Base-by-base conservation (phyloP, 2,329 filamentous ascomycete species). In the Talaromyces sp. region DNA sequence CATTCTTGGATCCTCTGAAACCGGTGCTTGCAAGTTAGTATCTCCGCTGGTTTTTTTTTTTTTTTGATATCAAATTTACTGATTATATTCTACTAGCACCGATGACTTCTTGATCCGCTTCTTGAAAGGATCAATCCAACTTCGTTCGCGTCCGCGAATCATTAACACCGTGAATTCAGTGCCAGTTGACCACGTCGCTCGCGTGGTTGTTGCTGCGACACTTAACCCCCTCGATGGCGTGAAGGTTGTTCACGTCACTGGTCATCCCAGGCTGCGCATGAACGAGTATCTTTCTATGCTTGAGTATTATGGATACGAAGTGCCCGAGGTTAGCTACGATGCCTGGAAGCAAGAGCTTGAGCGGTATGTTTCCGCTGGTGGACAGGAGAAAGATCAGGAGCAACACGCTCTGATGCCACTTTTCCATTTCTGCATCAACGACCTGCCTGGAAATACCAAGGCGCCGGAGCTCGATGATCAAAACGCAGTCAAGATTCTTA, bases 41-140 rank as follows among this genome's bases (percentile, higher is more conserved):
- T 50, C 8, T 19, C 19, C 14, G 8, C 9, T 12, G 17, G 10
- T 17, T 19, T 2, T 2, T 43, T 8, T 35, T 17, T 19, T 2
- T 2, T 43, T 8, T 35, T 17, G 56, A 21, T 12, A 10, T 4
- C 5, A 12, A 27, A 29, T 27, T 32, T 38, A 51, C 21, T 59
- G 31, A 59, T 38, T 31, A 38, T 21, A 59, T 21, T 79, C 72
- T 91, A 11, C 17, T 21, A 61, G 88, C 73, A 92, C 87, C 0
- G 93, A 97, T 69, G 93, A 97, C 75, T 97, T 97, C 79, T 78
- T 97, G 7, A 84, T 96, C 65, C 86, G 93, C 43, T 85, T 97
- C 77, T 78, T 88, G 60, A 96, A 97, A 78, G 92, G 91, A 60
- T 96, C 91, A 68, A 80, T 96, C 56, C 92, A 97, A 74, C 80